Evolutionary conservation across 75 land plant species (phyloP), one percentile per base, ranked within the genome.

Genomic region (Pinus tabuliformis): DNA sequence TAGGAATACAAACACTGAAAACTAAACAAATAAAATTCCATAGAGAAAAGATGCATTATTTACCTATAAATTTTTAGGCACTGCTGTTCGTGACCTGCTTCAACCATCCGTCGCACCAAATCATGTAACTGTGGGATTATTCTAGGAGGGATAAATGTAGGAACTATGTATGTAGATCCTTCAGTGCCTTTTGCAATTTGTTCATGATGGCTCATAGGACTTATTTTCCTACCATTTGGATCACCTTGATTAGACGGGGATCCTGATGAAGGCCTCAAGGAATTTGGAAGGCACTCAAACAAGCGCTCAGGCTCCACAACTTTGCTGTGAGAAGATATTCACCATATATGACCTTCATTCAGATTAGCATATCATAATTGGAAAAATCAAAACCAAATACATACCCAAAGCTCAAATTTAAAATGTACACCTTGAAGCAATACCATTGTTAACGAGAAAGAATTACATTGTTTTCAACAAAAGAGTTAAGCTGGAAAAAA

Each of bases 41-140:
- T 59, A 11, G 28, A 75, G 37, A 37, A 39, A 20, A 1, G 6
- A 28, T 61, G 45, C 8, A 58, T 61, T 61, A 17, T 20, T 2
- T 82, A 91, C 98, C 92, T 86, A 83, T 95, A 95, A 82, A 84
- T 86, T 83, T 83, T 89, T n/a, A 84, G 49, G 63, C 91, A 85
- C 71, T 95, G 92, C 77, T 86, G 86, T 28, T 83, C 83, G 30
- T 83, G 80, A 18, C 90, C 89, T 76, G 92, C 91, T 75, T 87
- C 83, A 56, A 93, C 81, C 87, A 95, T 86, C 72, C 95, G 85
- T 73, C 80, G 83, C 2, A 90, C 89, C 79, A 95, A 86, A 73
- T 91, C 91, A 78, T 89, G 89, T 61, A 95, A 81, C 77, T 87
- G 76, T 21, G 90, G 96, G 76, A 91, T 73, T 73, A 93, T 76